A percentile compares a stretch with the other conserved stretches of the same genome.
Evolutionary conservation across 2,329 filamentous ascomycete species (phyloP).

Genomic region (Celoporthe dispersa): DNA sequence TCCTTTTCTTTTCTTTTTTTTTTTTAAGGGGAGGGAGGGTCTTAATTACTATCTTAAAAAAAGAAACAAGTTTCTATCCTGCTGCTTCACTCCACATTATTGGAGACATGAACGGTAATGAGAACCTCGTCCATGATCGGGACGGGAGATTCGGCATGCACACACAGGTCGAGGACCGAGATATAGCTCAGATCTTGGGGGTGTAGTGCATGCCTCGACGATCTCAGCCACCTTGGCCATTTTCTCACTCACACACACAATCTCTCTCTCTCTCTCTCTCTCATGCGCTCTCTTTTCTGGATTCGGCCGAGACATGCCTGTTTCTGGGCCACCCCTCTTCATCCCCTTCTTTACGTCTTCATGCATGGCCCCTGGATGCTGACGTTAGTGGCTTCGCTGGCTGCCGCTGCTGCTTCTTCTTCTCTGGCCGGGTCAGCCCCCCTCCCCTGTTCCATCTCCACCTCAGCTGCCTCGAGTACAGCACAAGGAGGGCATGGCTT

Average conservation of each 20-base stretch:
- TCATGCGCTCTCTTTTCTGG: not conserved
- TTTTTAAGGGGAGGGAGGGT: no score
- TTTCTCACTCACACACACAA: no score
- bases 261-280: not conserved
- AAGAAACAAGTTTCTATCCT: no score
- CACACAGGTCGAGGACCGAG: not conserved
- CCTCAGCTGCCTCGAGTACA: not conserved
- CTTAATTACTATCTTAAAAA: no score
- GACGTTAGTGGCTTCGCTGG: slow-evolving; percentile 2
- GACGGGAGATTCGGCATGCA: not conserved
- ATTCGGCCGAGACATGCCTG: slow-evolving; percentile 10
- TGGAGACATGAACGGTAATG: not conserved
- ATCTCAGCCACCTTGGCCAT: slow-evolving; percentile 20
- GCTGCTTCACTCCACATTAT: not conserved
- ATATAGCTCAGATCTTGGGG: not conserved
- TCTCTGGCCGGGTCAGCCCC: not conserved
- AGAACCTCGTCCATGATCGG: not conserved
- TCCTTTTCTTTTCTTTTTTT: no score
- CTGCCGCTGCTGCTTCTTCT: not conserved
- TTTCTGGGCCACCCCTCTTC: not conserved
- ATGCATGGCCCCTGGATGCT: not conserved
- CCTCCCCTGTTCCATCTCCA: not conserved
- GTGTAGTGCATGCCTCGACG: no score
- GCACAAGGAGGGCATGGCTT: not conserved
- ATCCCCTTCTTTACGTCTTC: not conserved